Evolutionary conservation across 2,329 filamentous ascomycete genomes (phyloP), one percentile per base, ranked within the genome.

Genomic region (Clarireedia sp.): DNA sequence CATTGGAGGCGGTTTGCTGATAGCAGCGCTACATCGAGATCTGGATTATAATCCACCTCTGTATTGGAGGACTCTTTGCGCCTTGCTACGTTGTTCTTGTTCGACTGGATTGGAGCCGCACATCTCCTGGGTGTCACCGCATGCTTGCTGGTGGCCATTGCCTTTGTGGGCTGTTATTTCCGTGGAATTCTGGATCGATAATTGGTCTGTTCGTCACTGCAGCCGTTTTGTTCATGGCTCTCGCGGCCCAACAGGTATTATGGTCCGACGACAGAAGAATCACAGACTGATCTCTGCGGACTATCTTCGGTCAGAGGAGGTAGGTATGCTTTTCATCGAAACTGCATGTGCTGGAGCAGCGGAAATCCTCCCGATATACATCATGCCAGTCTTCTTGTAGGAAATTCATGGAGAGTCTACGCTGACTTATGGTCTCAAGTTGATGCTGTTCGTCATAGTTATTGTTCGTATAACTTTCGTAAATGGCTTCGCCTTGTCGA

Each of bases 371-470:
- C 61, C 74, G 2, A 65, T 69, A 4, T 74, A 72, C 63, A 36
- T 23, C 16, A 52, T 77, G 47, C 73, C 78, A 29, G 76, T 80
- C 57, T 73, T 75, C 62, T 78, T 78, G 51, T 74, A 77, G 49
- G 77, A 78, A 55, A 75, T 78, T 37, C 71, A 74, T 10, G 72
- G 72, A 45, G 69, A 78, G 36, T 69, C 72, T 2, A 74, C 74
- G 9, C 74, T 79, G 14, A 79, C 71, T 52, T 64, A 69, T 14
- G 67, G 69, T 44, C 67, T 73, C 29, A 62, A 70, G 10, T 66
- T 72, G 16, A 62, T 73, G 1, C 71, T 71, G 4, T 63, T 69
- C 14, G 68, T 73, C 52, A 57, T 72, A 45, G 59, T 68, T 7
- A 63, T 72, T 54, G 66, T 70, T 17, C 59, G 71, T 41, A 63